These are phyloP conservation scores for Euryodendron excelsum DNA, from an alignment of 148 eudicot genomes.

Conservation along the genomic window DNA sequence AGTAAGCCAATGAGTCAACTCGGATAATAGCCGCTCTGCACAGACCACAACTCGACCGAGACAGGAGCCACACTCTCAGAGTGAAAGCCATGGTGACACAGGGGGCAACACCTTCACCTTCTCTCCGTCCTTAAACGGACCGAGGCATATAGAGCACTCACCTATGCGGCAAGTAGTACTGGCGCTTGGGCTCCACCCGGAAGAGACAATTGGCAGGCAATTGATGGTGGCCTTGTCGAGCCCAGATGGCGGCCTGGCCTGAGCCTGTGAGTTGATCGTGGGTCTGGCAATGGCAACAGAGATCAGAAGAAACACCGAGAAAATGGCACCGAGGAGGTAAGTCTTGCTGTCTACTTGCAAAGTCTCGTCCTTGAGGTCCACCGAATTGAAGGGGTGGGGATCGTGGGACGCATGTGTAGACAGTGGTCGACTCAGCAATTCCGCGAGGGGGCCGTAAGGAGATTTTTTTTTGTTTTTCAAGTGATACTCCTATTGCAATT, in stretches of 20 bases:
- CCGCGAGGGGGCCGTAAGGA: no score
- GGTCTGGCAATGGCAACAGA: no score
- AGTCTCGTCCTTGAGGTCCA: constrained; percentile 11
- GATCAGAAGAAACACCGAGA: constrained; percentile 7
- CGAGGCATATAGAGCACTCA: constrained; percentile 32
- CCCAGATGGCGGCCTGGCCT: not conserved
- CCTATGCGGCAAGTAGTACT: not conserved
- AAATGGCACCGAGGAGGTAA: constrained; percentile 9
- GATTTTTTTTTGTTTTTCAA: no score
- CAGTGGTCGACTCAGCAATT: no score
- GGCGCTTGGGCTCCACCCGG: constrained; percentile 1
- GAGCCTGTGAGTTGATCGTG: no score
- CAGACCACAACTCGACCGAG: constrained; percentile 29
- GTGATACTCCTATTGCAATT: no score
- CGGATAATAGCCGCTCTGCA: constrained; percentile 18
- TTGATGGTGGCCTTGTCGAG: constrained; percentile 16
- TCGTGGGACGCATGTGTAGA: constrained; percentile 16
- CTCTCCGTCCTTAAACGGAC: constrained; percentile 30
- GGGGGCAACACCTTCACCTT: constrained; percentile 35
- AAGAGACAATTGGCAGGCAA: constrained; percentile 18
- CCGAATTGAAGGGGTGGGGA: constrained; percentile 22
- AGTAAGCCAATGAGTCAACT: not conserved
- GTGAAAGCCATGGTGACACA: constrained; percentile 36
- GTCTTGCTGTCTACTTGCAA: constrained; percentile 17
- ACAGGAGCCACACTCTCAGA: constrained; percentile 33